Evolutionary conservation across 2,329 filamentous ascomycete species (phyloP).

Genomic region (Microdochium trichocladiopsis): DNA sequence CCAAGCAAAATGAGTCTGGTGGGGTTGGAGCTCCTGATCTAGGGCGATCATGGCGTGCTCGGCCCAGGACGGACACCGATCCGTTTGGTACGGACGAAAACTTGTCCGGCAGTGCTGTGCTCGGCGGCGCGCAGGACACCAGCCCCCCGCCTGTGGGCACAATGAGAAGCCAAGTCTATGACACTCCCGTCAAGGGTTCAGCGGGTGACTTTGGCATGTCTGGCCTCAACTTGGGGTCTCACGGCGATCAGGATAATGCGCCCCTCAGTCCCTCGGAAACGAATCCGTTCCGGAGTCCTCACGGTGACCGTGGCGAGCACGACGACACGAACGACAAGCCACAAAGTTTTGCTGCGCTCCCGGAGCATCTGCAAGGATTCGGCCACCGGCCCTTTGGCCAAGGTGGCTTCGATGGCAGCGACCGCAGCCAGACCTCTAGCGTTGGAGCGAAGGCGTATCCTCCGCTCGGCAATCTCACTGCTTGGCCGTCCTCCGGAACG

Average conservation of each 20-base stretch:
- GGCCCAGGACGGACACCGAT: conserved; percentile 65
- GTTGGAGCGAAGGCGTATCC: conserved; percentile 72
- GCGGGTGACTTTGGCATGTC: conserved; percentile 57
- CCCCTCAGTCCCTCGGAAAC: conserved; percentile 89
- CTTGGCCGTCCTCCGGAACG: conserved; percentile 59
- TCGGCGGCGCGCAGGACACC: conserved; percentile 69
- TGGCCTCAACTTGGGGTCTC: conserved; percentile 48
- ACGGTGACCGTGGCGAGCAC: conserved; percentile 62
- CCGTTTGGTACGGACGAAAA: conserved; percentile 63
- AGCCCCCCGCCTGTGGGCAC: conserved; percentile 34
- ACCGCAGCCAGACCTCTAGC: conserved; percentile 90
- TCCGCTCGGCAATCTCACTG: conserved; percentile 51
- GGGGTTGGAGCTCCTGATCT: conserved; percentile 21
- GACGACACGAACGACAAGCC: conserved; percentile 43
- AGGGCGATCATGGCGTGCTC: conserved; percentile 47
- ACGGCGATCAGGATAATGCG: conserved; percentile 55
- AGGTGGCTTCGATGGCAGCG: conserved; percentile 61
- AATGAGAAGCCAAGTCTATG: conserved; percentile 33
- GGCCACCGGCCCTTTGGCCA: conserved; percentile 38
- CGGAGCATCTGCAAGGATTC: conserved; percentile 37
- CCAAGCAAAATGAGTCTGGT: conserved; percentile 41
- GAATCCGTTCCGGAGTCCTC: conserved; percentile 91
- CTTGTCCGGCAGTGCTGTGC: conserved; percentile 61
- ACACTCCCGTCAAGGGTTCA: conserved; percentile 47
- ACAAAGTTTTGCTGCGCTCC: conserved; percentile 45